Evolutionary conservation across 352 stramenopile genomes (phyloP), one percentile per base, ranked within the genome.

Genomic region (Phytophthora syringae): DNA sequence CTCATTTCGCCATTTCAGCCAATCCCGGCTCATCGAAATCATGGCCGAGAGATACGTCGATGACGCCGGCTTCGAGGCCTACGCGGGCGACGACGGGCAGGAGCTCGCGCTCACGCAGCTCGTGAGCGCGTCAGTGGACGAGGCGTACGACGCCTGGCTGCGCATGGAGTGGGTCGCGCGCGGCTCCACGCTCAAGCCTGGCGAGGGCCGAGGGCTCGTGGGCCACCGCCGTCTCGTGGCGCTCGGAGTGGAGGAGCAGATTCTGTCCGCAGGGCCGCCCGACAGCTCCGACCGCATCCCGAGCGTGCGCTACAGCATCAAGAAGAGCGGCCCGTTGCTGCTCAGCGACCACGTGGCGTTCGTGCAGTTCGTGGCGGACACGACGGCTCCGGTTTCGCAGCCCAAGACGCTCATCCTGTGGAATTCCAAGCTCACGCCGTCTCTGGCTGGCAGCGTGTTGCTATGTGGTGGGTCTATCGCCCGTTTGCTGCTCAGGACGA

Each of bases 351-450:
- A 92, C 51, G 62, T 89, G 21, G 80, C 67, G 4, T 69, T 80
- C n/a, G 80, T 90, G 55, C 71, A 77, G 50, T 90, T 86, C 48
- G 72, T 88, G 39, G 67, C 70, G 3, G 80, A 88, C 60, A 60
- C 32, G 25, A 62, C 69, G 22, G 54, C 60, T 15, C 43, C 60
- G 9, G 16, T 42, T 6, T 65, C 52, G 34, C 50, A 70, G 36
- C 67, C 75, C 3, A 70, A 77, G 71, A 90, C 79, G 59, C 77
- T 90, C 24, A 77, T 86, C 30, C 42, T 84, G 43, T 90, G 83
- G 83, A 79, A 64, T 37, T 73, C 76, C 54, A 92, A 92, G 77
- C 76, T 80, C 30, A 81, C 69, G 16, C 80, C 83, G 13, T 76
- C 79, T 5, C 61, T 60, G n/a, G 32, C 69, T 10, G 80, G 80